Evolutionary conservation across 139 green algal species (phyloP), one percentile per base, ranked within the genome.

Genomic region (Coelastrella sp.): DNA sequence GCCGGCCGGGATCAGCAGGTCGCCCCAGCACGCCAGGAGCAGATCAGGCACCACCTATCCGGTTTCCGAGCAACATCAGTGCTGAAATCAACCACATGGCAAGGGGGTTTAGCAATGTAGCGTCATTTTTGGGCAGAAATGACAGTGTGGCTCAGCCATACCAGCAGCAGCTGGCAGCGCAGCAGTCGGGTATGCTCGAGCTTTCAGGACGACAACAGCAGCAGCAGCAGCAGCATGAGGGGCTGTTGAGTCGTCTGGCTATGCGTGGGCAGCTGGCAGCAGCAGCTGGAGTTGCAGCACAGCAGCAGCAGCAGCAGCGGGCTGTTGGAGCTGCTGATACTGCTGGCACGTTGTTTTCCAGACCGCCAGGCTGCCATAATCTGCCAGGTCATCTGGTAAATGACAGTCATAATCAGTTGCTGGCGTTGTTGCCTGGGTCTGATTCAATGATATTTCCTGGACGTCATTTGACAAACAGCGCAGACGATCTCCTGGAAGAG

Each of bases 271-370:
- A 71, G 11, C 8, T 23, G 71, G 71, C 71, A 23, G 71, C 71
- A 47, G 71, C 16, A 22, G 71, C 71, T 32, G 71, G 13, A 47
- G 71, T 16, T 32, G 71, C 71, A 47, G 71, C 3, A 10, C 71
- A 77, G 71, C 71, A 77, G 71, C 71, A 77, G 71, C 74, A 80
- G 74, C 11, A 80, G 74, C n/a, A 80, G 19, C 3, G 58, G 74
- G 22, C n/a, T 47, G 71, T 19, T 47, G 23, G 11, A n/a, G 14
- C 16, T 10, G 3, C 71, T 47, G 71, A 16, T 23, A 77, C 71
- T 77, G 71, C 71, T 77, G 71, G 14, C 23, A 19, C 71, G 23
- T 22, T 71, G 64, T 76, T 32, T 76, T 22, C 17, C 68, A n/a
- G 16, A 3, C 17, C 68, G 22, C 17, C 68, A 76, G 68, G 16